Conservation (phyloP, 1,284 basidiomycete species). For the Schizophyllum amplum region DNA sequence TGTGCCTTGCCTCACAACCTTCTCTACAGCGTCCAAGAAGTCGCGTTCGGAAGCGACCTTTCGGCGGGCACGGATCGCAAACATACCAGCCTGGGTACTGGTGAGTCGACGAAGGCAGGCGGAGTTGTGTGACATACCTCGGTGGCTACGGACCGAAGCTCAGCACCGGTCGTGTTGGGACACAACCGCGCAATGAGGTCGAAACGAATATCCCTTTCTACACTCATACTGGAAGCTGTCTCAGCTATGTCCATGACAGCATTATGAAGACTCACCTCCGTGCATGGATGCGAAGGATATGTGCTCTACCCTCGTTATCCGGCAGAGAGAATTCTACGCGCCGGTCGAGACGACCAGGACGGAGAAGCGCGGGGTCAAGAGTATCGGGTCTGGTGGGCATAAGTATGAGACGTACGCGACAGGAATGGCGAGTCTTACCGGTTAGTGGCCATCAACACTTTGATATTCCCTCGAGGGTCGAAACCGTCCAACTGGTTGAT, state of each 20-base stretch:
- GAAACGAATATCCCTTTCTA: constrained; percentile 95
- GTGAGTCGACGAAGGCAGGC: constrained; percentile 1
- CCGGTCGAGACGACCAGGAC: constrained; percentile 94
- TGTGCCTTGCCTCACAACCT: constrained; percentile 95
- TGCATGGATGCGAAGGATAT: constrained; percentile 96
- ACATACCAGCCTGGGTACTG: constrained; percentile 84
- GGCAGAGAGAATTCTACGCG: constrained; percentile 95
- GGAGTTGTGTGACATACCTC: constrained; percentile 51
- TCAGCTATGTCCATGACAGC: constrained; percentile 1
- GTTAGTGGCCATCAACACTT: constrained; percentile 99
- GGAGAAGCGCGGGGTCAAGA: constrained; percentile 91
- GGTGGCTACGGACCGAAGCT: constrained; percentile 93
- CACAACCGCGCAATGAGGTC: constrained; percentile 96
- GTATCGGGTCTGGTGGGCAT: constrained; percentile 80
- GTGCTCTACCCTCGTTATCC: constrained; percentile 93
- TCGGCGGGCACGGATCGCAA: constrained; percentile 93
- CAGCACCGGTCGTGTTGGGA: constrained; percentile 97
- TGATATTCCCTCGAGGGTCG: constrained; percentile 98
- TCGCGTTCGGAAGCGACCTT: constrained; percentile 98
- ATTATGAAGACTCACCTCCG: constrained; percentile 54
- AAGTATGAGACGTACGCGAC: constrained; percentile 3
- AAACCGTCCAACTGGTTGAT: constrained; percentile 99
- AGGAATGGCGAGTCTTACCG: constrained; percentile 33
- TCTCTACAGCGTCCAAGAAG: constrained; percentile 97
- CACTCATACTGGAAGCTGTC: constrained; percentile 76